Conservation (phyloP, 2,329 filamentous ascomycete species). For the Fusarium staphyleae region DNA sequence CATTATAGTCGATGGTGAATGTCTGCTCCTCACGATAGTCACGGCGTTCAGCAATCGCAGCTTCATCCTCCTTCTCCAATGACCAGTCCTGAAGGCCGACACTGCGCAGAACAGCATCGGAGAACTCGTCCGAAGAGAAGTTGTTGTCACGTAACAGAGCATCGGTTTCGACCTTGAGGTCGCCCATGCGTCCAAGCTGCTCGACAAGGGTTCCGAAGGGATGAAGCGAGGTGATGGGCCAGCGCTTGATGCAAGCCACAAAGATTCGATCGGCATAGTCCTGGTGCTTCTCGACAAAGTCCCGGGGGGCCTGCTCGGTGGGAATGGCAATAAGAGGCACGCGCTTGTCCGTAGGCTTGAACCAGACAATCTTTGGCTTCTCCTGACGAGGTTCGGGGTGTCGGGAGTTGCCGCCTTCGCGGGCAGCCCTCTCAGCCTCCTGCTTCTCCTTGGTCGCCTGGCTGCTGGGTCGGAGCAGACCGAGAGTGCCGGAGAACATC, state of each 20-base stretch:
- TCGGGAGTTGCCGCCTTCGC: conserved; percentile 76
- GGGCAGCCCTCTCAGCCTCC: conserved; percentile 91
- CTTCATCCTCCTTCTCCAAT: conserved; percentile 81
- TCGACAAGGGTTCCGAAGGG: conserved; percentile 98
- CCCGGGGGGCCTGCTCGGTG: conserved; percentile 94
- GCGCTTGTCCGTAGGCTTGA: conserved; percentile 99
- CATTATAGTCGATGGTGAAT: conserved; percentile 92
- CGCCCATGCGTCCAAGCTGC: conserved; percentile 95
- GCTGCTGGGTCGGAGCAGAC: conserved; percentile 92
- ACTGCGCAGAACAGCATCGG: conserved; percentile 92
- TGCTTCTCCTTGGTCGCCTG: conserved; percentile 99
- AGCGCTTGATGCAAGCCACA: conserved; percentile 98
- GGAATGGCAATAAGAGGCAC: conserved; percentile 98
- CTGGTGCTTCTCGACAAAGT: conserved; percentile 98
- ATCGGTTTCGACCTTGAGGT: conserved; percentile 97
- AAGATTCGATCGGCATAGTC: conserved; percentile 98
- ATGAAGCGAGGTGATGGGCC: conserved; percentile 99
- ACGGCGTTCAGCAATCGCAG: conserved; percentile 74
- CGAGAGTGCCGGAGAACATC: conserved; percentile 98
- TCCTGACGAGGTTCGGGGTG: conserved; percentile 82
- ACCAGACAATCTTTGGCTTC: conserved; percentile 99
- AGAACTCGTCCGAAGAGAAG: conserved; percentile 96
- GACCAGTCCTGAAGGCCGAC: conserved; percentile 94
- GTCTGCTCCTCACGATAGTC: conserved; percentile 89
- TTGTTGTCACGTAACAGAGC: conserved; percentile 98